Conservation (phyloP, 768 basidiomycete genomes). For the Mycena polygramma region DNA sequence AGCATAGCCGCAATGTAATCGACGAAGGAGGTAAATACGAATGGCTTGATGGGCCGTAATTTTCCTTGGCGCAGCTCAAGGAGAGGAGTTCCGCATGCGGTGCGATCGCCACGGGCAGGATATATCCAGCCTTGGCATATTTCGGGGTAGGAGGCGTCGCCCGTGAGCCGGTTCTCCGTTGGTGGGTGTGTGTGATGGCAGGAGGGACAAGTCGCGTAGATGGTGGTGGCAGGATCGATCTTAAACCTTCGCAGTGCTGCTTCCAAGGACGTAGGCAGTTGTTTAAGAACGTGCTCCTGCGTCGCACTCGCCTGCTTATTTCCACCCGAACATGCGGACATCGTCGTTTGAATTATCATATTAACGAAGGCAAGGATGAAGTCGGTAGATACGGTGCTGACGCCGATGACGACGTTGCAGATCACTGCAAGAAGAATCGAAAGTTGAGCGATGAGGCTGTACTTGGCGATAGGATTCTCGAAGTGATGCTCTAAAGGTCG, state of each 20-base stretch:
- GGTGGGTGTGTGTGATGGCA: constrained; percentile 34
- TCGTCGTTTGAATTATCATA: constrained; percentile 28
- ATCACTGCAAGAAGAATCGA: constrained; percentile 24
- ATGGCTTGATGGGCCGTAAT: constrained; percentile 38
- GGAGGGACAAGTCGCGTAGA: constrained; percentile 28
- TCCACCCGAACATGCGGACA: too few species aligned
- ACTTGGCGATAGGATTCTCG: constrained; percentile 25
- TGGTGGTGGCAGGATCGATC: constrained; percentile 32
- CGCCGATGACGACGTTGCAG: constrained; percentile 27
- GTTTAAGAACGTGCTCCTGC: constrained; percentile 25
- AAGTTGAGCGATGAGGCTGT: constrained; percentile 25
- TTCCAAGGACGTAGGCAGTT: constrained; percentile 31
- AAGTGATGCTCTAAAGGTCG: constrained; percentile 36
- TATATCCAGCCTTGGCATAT: constrained; percentile 22
- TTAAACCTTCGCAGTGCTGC: constrained; percentile 29
- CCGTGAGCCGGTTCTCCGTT: constrained; percentile 30
- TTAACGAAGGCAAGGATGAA: constrained; percentile 33
- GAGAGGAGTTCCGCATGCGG: too few species aligned
- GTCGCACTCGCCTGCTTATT: too few species aligned
- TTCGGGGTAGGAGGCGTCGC: too few species aligned
- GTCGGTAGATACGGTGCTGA: constrained; percentile 26
- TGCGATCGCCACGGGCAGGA: constrained; percentile 24
- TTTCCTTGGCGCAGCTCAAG: constrained; percentile 31
- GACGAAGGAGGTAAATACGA: constrained; percentile 35
- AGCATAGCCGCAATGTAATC: constrained; percentile 40